Base-by-base conservation (phyloP, 2,329 filamentous ascomycete genomes). In the Lecanosticta acicola region DNA sequence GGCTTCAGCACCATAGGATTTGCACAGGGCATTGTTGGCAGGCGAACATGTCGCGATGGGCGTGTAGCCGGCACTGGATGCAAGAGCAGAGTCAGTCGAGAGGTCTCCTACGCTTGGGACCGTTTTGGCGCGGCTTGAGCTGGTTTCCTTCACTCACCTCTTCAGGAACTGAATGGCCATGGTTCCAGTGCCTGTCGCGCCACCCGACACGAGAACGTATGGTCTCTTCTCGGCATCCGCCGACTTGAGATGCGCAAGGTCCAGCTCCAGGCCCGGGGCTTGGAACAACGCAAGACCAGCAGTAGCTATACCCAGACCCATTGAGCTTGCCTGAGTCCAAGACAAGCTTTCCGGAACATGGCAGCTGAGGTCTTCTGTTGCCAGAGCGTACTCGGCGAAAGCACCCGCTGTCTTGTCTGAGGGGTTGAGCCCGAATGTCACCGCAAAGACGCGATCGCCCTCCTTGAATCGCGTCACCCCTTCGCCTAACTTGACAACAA, bases 401-500 rank as follows among this genome's bases (percentile, higher is more conserved):
- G 35, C 35, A 38, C 35, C 35, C 9, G 35, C 35, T 7, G 35
- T 38, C 35, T 39, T n/a, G 39, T 19, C 29, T 39, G 34, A 39
- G 17, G 26, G 20, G 24, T 26, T 35, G 11, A 32, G 13, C 4
- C 40, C 32, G n/a, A 34, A 21, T 20, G 32, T 35, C 11, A 29
- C 38, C 3, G 19, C 38, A 14, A 29, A 24, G 16, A 42, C 40
- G 8, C 40, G 40, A 17, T 42, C 14, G 3, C 38, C 38, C 17
- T 18, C 17, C 3, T 19, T 14, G 43, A 34, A 21, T 13, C 38
- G 10, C 26, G 60, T 54, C 3, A 78, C 74, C 2, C 64, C 61
- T 9, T 63, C 60, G 16, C 77, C 77, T 10, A 78, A 64, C 10
- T 68, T 67, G 32, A 74, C 71, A 7, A 80, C 73, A 1, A 69